A percentile compares a stretch with the other conserved stretches of the same genome.
phyloP scores from a whole-genome alignment of 140 eudicot genomes.

The Ambrosia hybrid region DNA sequence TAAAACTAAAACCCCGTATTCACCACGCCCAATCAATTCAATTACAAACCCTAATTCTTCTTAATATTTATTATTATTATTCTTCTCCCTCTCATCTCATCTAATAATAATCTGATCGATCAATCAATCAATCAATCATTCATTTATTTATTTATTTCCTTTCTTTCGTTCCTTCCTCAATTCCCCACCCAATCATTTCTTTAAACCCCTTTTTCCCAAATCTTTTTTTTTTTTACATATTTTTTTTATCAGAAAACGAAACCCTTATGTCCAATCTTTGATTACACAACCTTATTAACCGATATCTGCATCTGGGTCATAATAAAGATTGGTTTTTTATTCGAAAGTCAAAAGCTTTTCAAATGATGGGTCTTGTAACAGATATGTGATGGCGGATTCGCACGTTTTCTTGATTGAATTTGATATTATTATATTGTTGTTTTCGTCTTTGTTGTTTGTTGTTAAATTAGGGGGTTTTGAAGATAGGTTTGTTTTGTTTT shows the following conservation, averaged over 20 bases:
- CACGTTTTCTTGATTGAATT: conserved; percentile 44
- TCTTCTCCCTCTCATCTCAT: background rate
- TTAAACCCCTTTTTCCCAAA: no score
- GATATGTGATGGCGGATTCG: conserved; percentile 77
- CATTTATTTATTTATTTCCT: no score
- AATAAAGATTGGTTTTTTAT: conserved; percentile 26
- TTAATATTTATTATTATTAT: no score
- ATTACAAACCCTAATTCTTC: conserved; percentile 35
- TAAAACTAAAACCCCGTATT: conserved; percentile 24
- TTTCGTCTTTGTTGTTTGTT: no score
- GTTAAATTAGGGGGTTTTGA: conserved; percentile 34
- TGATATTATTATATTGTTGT: conserved; percentile 14
- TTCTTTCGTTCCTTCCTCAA: background rate
- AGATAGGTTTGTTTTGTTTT: conserved; percentile 49
- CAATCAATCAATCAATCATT: background rate
- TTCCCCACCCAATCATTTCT: no score
- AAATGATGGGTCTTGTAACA: conserved; percentile 61
- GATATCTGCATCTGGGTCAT: conserved; percentile 17
- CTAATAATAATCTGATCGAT: background rate
- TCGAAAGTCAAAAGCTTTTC: conserved; percentile 12
- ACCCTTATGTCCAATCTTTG: conserved; percentile 21
- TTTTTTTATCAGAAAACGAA: no score
- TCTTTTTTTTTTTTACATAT: no score
- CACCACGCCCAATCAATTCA: conserved; percentile 18
- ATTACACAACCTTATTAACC: conserved; percentile 12